Percentiles rank a stretch among this genome's conserved stretches.
Conservation (phyloP, 805 yeast species). For the Scheffersomyces coipomensis region DNA sequence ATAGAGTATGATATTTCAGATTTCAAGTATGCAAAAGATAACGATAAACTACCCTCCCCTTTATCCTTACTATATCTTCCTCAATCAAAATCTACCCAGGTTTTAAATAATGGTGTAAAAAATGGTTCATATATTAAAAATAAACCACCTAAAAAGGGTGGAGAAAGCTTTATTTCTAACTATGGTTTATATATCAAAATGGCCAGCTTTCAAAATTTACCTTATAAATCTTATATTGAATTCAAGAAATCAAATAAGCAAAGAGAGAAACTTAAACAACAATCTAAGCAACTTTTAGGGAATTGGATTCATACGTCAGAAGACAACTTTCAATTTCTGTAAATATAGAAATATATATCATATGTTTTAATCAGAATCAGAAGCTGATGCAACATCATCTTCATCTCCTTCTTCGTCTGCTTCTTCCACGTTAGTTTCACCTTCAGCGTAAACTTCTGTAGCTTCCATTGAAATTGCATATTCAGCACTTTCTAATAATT, state of each 20-base stretch:
- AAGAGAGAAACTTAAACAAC: conserved; percentile 27
- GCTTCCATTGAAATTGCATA: conserved; percentile 53
- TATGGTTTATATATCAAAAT: conserved; percentile 14
- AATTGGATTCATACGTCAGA: conserved; percentile 46
- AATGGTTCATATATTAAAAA: conserved; percentile 54
- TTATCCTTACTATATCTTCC: conserved; percentile 26
- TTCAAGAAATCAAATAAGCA: conserved; percentile 23
- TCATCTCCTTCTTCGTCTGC: conserved; percentile 34
- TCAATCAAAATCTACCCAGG: conserved; percentile 25
- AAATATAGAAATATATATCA: conserved; percentile 1
- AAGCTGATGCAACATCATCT: conserved; percentile 32
- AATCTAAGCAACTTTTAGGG: conserved; percentile 29
- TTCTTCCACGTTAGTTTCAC: conserved; percentile 26
- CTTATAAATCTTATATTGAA: conserved; percentile 21
- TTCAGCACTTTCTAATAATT: conserved; percentile 79
- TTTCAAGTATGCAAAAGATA: conserved; percentile 23
- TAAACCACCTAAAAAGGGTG: conserved; percentile 41
- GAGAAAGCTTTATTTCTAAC: conserved; percentile 41
- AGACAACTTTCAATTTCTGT: conserved; percentile 39
- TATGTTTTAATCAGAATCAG: conserved; percentile 21
- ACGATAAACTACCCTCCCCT: conserved; percentile 23
- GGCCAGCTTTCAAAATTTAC: not conserved
- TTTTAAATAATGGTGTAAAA: conserved; percentile 57
- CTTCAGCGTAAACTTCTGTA: conserved; percentile 31
- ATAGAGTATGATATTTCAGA: conserved; percentile 19